These are phyloP conservation scores for Thalassiosira oceanica DNA, from an alignment of 352 stramenopile species.

Conservation along the genomic window DNA sequence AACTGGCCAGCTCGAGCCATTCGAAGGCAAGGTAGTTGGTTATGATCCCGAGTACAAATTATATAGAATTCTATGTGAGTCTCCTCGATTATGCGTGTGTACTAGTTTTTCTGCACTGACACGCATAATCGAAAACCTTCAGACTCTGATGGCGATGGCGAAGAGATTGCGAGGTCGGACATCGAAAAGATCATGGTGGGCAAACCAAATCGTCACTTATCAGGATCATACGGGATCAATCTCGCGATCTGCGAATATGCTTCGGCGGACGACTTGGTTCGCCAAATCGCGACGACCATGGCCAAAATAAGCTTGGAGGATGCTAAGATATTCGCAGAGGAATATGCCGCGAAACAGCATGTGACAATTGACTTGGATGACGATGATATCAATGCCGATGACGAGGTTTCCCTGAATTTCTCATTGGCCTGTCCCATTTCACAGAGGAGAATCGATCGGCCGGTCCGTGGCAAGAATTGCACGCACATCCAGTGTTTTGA, in stretches of 20 bases:
- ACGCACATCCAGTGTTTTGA: slow-evolving; percentile 96
- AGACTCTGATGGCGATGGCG: neutral
- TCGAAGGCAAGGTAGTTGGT: neutral
- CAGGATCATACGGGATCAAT: slow-evolving; percentile 51
- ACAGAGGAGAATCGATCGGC: slow-evolving; percentile 83
- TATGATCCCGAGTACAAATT: slow-evolving; percentile 2
- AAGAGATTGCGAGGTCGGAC: slow-evolving; percentile 1
- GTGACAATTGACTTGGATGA: slow-evolving; percentile 56
- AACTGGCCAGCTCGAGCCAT: neutral
- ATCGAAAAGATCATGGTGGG: too few relatives aligned
- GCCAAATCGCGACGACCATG: slow-evolving; percentile 24
- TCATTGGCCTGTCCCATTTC: slow-evolving; percentile 56
- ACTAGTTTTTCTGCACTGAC: neutral
- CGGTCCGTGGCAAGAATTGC: slow-evolving; percentile 87
- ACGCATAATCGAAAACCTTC: neutral
- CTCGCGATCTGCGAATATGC: slow-evolving; percentile 60
- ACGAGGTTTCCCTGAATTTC: slow-evolving; percentile 49
- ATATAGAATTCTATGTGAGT: neutral
- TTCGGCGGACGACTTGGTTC: slow-evolving; percentile 38
- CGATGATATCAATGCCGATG: slow-evolving; percentile 15
- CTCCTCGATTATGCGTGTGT: slow-evolving; percentile 3
- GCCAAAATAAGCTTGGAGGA: slow-evolving; percentile 27
- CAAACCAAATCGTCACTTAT: too few relatives aligned
- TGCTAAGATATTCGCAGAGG: slow-evolving; percentile 41
- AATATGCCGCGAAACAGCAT: slow-evolving; percentile 35